Evolutionary conservation across 495 filamentous ascomycete genomes (phyloP), one percentile per base, ranked within the genome.

Genomic region (Daldinia bambusicola): DNA sequence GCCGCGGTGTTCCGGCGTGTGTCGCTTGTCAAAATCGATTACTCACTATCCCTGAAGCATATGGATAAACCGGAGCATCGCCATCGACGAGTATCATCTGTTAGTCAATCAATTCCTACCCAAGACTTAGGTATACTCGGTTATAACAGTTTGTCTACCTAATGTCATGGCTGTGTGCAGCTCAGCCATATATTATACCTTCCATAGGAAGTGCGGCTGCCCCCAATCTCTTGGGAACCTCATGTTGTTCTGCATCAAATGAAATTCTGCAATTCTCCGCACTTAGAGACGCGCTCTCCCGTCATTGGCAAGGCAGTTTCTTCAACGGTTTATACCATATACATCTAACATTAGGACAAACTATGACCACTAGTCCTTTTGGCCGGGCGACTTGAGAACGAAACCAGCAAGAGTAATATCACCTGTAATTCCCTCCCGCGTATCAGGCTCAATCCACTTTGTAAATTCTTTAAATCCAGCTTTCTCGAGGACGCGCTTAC

Each of bases 401-500:
- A 67, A 70, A 13, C 59, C 70, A 34, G 64, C 22, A 32, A 75
- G 48, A 48, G 10, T 20, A 4, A 52, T 58, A 1, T 51, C 30
- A 4, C 3, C 53, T 18, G 41, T 18, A 45, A 43, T 26, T 12
- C 63, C 65, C 7, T 37, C 52, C 0, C 68, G 64, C 38, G 2
- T 41, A 60, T 79, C 75, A 14, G 69, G 71, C 48, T 79, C 78
- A 22, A 14, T 43, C 70, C 71, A 77, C 2, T 58, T 61, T 22
- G 71, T 69, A 36, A 76, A 79, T n/a, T 67, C 55, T 55, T 71
- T 64, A 63, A 82, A 82, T 0, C 80, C 80, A 41, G 48, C 45
- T 63, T 80, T 82, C 51, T 75, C 51, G 6, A 81, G 63, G 8
- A 82, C 80, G 43, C 55, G 78, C 36, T 72, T 74, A 55, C 80